These are phyloP conservation scores for Diplodia seriata DNA, from an alignment of 2,329 filamentous ascomycete species.

Conservation along the genomic window DNA sequence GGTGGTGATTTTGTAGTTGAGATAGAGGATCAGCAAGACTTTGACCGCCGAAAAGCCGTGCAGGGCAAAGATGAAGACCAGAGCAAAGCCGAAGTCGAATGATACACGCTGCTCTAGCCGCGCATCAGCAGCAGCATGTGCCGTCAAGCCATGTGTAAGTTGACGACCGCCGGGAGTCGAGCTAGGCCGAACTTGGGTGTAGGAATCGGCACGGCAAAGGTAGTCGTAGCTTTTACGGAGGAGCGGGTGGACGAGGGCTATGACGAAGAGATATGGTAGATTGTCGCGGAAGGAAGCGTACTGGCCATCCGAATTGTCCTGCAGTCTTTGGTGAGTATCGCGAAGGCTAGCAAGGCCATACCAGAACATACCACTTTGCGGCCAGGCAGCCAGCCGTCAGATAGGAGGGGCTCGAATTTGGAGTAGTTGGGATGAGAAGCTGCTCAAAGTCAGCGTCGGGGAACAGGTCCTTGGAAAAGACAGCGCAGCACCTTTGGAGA, in stretches of 20 bases:
- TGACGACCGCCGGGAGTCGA: constrained; percentile 41
- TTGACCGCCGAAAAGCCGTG: constrained; percentile 89
- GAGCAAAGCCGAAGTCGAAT: constrained; percentile 84
- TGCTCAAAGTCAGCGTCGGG: constrained; percentile 48
- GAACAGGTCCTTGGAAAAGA: not conserved
- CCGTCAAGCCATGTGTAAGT: constrained; percentile 51
- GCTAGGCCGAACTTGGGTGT: constrained; percentile 52
- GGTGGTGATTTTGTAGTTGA: constrained; percentile 83
- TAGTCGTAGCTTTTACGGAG: constrained; percentile 75
- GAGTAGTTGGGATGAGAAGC: constrained; percentile 81
- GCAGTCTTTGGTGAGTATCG: not conserved
- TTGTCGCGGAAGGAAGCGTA: constrained; percentile 87
- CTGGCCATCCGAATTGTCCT: constrained; percentile 90
- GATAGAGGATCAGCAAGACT: constrained; percentile 76
- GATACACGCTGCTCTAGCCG: constrained; percentile 69
- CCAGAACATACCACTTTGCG: constrained; percentile 74
- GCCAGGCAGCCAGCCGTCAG: constrained; percentile 88
- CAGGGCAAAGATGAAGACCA: constrained; percentile 77
- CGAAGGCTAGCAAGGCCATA: not conserved
- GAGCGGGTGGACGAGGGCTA: constrained; percentile 80
- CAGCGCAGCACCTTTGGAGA: constrained; percentile 73
- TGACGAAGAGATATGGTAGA: constrained; percentile 76
- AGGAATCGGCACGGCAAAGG: constrained; percentile 53
- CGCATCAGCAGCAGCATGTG: constrained; percentile 60
- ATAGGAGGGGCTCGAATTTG: constrained; percentile 74